Evolutionary conservation across 306 rosid genomes (phyloP).

Genomic region (Pyrus bretschneideri): DNA sequence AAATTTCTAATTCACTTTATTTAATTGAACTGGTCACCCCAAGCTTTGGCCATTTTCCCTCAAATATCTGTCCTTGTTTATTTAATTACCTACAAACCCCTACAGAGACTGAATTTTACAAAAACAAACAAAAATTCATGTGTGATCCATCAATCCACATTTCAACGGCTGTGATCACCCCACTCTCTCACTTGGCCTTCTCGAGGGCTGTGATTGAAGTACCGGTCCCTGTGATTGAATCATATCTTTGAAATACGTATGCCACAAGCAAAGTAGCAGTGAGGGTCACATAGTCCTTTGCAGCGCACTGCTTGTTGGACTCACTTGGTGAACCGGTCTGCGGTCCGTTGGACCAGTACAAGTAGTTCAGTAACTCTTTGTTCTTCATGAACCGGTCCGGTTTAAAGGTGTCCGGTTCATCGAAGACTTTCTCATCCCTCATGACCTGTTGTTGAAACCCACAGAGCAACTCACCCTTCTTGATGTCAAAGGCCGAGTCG

Average conservation of each 20-base stretch:
- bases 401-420: conserved; percentile 62
- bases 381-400: conserved; percentile 64
- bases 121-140: neutral
- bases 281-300: conserved; percentile 56
- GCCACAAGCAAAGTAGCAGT: conserved; percentile 60
- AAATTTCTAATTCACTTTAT: neutral
- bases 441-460: conserved; percentile 70
- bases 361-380: conserved; percentile 47
- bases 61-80: neutral
- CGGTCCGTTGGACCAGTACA: conserved; percentile 95
- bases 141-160: neutral
- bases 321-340: conserved; percentile 50
- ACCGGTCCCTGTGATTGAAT: conserved; percentile 50
- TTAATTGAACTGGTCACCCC: neutral
- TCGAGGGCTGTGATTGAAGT: conserved; percentile 52
- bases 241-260: conserved; percentile 52
- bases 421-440: conserved; percentile 54
- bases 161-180: neutral
- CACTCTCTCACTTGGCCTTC: conserved; percentile 34
- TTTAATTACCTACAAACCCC: neutral
- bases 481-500: conserved; percentile 46
- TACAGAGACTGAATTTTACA: neutral
- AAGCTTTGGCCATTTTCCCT: neutral
- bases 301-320: conserved; percentile 80
- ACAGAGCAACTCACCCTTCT: conserved; percentile 83